Percentiles rank a stretch among this genome's conserved stretches.
These are phyloP conservation scores for Colletotrichum aenigma DNA, from an alignment of 2,329 filamentous ascomycete species.

Conservation along the genomic window DNA sequence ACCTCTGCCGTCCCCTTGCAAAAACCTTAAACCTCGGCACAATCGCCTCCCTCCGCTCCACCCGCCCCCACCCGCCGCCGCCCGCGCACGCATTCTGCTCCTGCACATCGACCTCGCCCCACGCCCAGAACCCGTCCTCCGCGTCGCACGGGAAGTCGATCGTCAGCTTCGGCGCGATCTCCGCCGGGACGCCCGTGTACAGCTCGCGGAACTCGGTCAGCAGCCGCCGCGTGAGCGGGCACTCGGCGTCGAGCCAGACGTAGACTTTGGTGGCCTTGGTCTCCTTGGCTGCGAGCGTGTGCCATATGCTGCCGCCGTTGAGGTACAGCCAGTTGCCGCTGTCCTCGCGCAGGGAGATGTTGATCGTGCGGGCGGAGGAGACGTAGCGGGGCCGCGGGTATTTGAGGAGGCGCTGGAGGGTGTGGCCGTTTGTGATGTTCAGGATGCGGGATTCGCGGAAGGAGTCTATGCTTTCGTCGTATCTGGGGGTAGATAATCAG, in stretches of 20 bases:
- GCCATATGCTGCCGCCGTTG: constrained; percentile 9
- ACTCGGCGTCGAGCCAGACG: constrained; percentile 22
- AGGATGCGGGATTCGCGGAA: constrained; percentile 6
- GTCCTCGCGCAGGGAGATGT: constrained; percentile 19
- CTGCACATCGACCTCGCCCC: neutral
- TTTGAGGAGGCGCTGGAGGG: constrained; percentile 8
- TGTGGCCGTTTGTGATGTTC: constrained; percentile 16
- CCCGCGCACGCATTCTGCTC: neutral
- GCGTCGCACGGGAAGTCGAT: constrained; percentile 16
- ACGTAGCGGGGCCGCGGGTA: neutral
- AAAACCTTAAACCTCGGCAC: constrained; percentile 5
- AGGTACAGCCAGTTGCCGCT: constrained; percentile 19
- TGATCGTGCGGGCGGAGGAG: neutral
- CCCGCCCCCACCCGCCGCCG: neutral
- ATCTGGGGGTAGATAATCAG: neutral
- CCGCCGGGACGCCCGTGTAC: neutral
- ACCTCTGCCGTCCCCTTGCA: constrained; percentile 12
- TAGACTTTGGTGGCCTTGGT: neutral
- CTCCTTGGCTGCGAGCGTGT: neutral
- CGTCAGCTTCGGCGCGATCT: neutral
- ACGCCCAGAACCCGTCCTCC: constrained; percentile 20
- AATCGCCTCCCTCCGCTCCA: neutral
- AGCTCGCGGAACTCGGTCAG: constrained; percentile 19
- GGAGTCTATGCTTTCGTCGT: constrained; percentile 3
- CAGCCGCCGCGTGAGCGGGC: constrained; percentile 16